Base-by-base conservation (phyloP, 306 rosid species). In the Sindora glabra region DNA sequence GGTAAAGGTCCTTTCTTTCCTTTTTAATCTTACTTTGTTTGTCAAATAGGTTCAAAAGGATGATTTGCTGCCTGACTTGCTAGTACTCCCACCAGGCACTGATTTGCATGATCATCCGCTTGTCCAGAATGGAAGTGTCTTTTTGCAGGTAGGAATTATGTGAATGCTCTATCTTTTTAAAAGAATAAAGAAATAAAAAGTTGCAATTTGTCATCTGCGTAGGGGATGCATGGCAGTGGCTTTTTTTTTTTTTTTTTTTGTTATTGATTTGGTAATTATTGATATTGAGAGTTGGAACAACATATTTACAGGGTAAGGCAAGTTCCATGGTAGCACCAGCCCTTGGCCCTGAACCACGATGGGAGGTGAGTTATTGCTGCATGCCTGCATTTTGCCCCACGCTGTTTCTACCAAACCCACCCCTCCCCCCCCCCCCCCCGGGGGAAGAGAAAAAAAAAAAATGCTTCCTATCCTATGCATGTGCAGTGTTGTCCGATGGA, bases 271-370 rank as follows among this genome's bases (percentile, higher is more conserved):
- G 8, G 34, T 29, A 29, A 9, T 29, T 29, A 9, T 29, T 29
- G 34, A 0, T 50, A 23, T 24, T 59, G 65, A 61, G 73, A 49
- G 37, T 15, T 49, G 41, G 49, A 59, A 51, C 29, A 54, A 36
- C 36, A 55, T 53, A n/a, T 71, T 42, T 41, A 13, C 50, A 83
- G 99, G 96, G 99, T 19, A 92, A 84, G 84, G 96, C 90, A 44
- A 92, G 96, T 73, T 89, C 90, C 34, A 89, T 92, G 99, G 99
- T 77, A 46, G 99, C 99, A 48, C 83, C 83, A 36, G 90, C 99
- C 45, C 96, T 92, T 47, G 76, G 72, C 76, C 89, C 99, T 15
- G 51, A 84, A 58, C 99, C 95, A 53, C 96, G 89, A 69, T 92
- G 95, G 99, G 86, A 83, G 89, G 99, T 92, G 59, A 65, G 77